Percentiles rank a stretch among this genome's conserved stretches.
Evolutionary conservation across 441 rosid species (phyloP).

Genomic region (Manihot esculenta): DNA sequence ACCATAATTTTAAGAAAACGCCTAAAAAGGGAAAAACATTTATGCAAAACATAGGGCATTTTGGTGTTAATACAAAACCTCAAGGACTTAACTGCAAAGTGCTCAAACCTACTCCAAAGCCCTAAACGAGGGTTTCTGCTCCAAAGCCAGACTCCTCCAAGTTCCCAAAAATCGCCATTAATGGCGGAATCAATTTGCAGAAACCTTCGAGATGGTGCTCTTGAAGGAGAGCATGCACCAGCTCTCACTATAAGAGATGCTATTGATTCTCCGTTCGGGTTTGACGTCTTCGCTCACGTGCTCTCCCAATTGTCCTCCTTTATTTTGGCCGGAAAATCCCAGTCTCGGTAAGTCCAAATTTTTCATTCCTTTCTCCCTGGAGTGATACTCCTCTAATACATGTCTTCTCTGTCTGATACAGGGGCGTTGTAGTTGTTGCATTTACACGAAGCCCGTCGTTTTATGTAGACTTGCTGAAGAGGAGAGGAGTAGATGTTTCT

Average conservation of each 20-base stretch:
- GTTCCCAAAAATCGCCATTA: background rate
- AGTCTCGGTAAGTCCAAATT: slow-evolving; percentile 51
- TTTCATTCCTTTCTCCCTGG: background rate
- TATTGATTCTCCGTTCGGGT: slow-evolving; percentile 60
- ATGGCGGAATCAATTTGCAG: slow-evolving; percentile 87
- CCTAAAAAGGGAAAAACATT: too few species aligned
- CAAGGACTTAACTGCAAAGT: background rate
- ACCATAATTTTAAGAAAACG: too few species aligned
- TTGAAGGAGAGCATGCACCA: slow-evolving; percentile 84
- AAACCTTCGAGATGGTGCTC: slow-evolving; percentile 70
- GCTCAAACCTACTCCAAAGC: background rate
- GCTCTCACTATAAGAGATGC: slow-evolving; percentile 76
- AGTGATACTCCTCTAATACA: background rate
- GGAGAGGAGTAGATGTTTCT: slow-evolving; percentile 45
- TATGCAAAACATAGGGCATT: background rate
- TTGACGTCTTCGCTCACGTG: slow-evolving; percentile 59
- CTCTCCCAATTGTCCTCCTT: slow-evolving; percentile 58
- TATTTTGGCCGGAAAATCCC: slow-evolving; percentile 73
- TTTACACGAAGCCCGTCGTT: slow-evolving; percentile 67
- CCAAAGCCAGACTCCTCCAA: background rate
- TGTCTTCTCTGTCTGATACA: slow-evolving; percentile 23
- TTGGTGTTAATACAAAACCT: background rate
- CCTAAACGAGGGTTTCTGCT: background rate
- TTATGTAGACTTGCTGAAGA: slow-evolving; percentile 57
- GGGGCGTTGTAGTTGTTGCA: slow-evolving; percentile 72